These are phyloP conservation scores for Kwoniella europaea DNA, from an alignment of 768 basidiomycete species.

Conservation along the genomic window DNA sequence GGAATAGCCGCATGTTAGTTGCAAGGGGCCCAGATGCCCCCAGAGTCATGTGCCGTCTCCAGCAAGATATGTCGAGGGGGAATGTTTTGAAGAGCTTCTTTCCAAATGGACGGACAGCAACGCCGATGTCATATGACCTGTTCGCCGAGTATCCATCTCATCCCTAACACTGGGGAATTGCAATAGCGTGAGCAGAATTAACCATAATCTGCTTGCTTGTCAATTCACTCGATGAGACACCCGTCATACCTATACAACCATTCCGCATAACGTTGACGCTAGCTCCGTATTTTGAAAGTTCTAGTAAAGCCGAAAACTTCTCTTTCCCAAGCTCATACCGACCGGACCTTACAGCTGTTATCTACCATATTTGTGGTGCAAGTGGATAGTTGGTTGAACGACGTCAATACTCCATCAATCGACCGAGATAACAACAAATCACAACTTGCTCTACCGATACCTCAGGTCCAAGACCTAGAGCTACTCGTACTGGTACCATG, in stretches of 20 bases:
- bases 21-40: constrained; percentile 6
- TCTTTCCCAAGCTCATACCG: neutral
- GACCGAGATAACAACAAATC: constrained; percentile 11
- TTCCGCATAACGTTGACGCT: neutral
- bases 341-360: constrained; percentile 1
- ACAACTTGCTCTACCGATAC: neutral
- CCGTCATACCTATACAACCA: neutral
- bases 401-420: constrained; percentile 15
- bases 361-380: neutral
- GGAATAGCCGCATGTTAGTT: neutral
- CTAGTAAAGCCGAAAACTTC: neutral
- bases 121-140: constrained; percentile 10
- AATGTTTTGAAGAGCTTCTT: neutral
- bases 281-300: neutral
- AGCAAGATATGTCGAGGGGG: neutral
- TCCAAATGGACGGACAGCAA: neutral
- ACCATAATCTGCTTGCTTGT: neutral
- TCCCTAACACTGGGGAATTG: neutral
- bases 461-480: neutral
- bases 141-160: neutral
- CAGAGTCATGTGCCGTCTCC: neutral
- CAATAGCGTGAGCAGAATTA: neutral
- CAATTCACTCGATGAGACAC: neutral
- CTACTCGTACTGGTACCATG: constrained; percentile 1
- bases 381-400: neutral